Evolutionary conservation across 2,329 filamentous ascomycete species (phyloP).

Genomic region (Endothia cerciana): DNA sequence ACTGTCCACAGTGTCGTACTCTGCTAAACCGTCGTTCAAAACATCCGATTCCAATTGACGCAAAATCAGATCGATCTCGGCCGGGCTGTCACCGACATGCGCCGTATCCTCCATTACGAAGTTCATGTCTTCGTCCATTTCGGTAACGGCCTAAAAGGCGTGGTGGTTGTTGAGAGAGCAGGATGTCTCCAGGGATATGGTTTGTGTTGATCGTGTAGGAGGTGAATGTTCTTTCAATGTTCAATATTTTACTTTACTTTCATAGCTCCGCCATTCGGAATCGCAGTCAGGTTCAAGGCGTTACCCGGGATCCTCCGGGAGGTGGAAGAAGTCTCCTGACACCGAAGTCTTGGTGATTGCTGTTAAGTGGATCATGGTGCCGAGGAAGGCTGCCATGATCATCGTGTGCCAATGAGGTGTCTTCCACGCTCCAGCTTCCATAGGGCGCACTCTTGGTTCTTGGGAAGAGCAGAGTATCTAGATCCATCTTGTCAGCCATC

Average conservation of each 20-base stretch:
- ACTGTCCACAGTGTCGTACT: not conserved
- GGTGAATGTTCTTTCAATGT: not conserved
- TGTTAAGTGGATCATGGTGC: not conserved
- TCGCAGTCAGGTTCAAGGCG: not conserved
- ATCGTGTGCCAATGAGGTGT: not conserved
- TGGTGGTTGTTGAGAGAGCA: not conserved
- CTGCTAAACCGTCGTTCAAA: not conserved
- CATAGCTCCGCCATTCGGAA: not conserved
- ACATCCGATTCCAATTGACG: not conserved
- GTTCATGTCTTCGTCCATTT: not conserved
- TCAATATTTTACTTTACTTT: not conserved
- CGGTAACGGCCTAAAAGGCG: too few relatives aligned
- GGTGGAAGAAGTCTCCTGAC: not conserved
- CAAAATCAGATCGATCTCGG: conserved; percentile 3
- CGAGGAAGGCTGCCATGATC: not conserved
- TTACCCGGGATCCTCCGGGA: conserved; percentile 27
- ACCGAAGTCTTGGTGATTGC: not conserved
- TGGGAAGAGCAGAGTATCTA: not conserved
- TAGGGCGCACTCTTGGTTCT: too few relatives aligned
- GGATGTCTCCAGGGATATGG: not conserved
- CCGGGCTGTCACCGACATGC: not conserved
- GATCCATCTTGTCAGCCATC: not conserved
- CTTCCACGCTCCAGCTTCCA: not conserved
- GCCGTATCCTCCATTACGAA: not conserved
- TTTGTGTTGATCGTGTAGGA: not conserved